These are phyloP conservation scores for Amanita pseudoporphyria DNA, from an alignment of 768 basidiomycete genomes.

Conservation along the genomic window DNA sequence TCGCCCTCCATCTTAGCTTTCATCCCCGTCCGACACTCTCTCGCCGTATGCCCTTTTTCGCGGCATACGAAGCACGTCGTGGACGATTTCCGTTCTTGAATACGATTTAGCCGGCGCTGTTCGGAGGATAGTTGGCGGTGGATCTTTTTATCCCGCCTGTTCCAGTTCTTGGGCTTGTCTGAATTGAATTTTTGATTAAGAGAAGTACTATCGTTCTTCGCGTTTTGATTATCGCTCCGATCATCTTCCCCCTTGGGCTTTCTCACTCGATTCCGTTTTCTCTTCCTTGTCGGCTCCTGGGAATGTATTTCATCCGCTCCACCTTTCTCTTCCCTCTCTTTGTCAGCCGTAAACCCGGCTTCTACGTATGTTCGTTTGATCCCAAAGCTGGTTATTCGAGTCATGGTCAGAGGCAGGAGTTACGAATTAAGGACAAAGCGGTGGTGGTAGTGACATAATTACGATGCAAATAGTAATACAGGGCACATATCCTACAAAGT, in stretches of 20 bases:
- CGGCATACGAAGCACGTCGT: conserved; percentile 87
- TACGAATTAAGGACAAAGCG: too few species aligned
- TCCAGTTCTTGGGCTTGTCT: conserved; percentile 15
- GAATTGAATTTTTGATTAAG: conserved; percentile 16
- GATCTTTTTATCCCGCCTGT: conserved; percentile 18
- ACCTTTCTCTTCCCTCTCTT: conserved; percentile 11
- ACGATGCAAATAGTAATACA: too few species aligned
- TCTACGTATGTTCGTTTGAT: conserved; percentile 64
- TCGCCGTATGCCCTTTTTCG: conserved; percentile 73
- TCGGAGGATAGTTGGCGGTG: conserved; percentile 34
- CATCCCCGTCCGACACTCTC: conserved; percentile 45
- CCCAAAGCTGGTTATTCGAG: conserved; percentile 66
- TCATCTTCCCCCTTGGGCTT: conserved; percentile 29
- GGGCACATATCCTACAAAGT: too few species aligned
- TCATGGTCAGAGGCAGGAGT: conserved; percentile 33
- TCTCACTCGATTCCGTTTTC: conserved; percentile 42
- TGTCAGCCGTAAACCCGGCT: conserved; percentile 36
- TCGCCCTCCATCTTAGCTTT: conserved; percentile 8
- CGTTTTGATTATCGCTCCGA: too few species aligned
- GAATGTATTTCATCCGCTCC: not conserved
- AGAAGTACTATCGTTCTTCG: conserved; percentile 17
- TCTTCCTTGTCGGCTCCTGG: conserved; percentile 37
- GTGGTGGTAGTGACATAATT: not conserved
- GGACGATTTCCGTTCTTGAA: conserved; percentile 39
- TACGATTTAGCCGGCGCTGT: conserved; percentile 56